These are phyloP conservation scores for Lactifluus rugatus DNA, from an alignment of 768 basidiomycete species.

Conservation along the genomic window DNA sequence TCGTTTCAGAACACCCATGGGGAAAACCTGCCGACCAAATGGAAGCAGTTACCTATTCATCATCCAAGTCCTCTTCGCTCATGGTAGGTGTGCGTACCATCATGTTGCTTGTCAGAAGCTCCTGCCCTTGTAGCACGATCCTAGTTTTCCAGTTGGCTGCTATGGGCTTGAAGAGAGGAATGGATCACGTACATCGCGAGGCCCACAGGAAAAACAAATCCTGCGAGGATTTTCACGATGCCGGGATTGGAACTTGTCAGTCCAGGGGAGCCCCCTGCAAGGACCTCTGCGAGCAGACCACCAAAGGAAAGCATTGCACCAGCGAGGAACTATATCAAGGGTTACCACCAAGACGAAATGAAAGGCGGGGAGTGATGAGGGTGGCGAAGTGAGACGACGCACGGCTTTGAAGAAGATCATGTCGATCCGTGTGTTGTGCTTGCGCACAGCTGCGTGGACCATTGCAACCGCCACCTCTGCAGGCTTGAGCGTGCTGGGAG, in stretches of 20 bases:
- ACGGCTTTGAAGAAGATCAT: slow-evolving; percentile 62
- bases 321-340: slow-evolving; percentile 42
- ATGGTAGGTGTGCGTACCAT: slow-evolving; percentile 36
- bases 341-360: background rate
- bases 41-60: background rate
- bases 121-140: slow-evolving; percentile 63
- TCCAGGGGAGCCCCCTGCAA: slow-evolving; percentile 48
- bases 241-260: slow-evolving; percentile 50
- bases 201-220: slow-evolving; percentile 67
- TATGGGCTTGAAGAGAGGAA: background rate
- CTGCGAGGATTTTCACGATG: slow-evolving; percentile 53
- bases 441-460: slow-evolving; percentile 46
- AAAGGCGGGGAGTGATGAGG: background rate
- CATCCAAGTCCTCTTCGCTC: background rate
- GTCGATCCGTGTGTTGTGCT: slow-evolving; percentile 55
- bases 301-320: slow-evolving; percentile 72
- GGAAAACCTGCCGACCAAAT: slow-evolving; percentile 39
- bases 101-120: slow-evolving; percentile 69
- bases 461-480: slow-evolving; percentile 47
- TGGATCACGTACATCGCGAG: slow-evolving; percentile 52
- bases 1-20: slow-evolving; percentile 55
- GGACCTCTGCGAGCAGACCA: slow-evolving; percentile 49
- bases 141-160: slow-evolving; percentile 26
- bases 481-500: slow-evolving; percentile 40
- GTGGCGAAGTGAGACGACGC: slow-evolving; percentile 22